Evolutionary conservation across 1,139 yeast species (phyloP).

Genomic region (Suhomyces bokatorum): DNA sequence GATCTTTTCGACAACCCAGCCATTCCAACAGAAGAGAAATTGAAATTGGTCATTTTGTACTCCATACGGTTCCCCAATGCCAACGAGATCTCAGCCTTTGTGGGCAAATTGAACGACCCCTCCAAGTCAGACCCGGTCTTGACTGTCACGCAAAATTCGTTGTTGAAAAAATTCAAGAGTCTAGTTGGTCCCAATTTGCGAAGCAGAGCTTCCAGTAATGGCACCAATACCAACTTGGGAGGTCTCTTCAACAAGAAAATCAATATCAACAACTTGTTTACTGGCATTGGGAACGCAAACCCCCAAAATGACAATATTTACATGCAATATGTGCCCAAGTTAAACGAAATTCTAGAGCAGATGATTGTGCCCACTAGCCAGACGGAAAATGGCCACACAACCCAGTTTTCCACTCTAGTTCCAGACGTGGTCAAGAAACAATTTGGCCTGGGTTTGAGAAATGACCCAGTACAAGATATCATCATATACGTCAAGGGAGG

Average conservation of each 20-base stretch:
- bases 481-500: constrained; percentile 88
- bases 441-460: constrained; percentile 26
- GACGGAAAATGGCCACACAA: constrained; percentile 6
- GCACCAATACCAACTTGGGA: constrained; percentile 24
- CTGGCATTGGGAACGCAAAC: constrained; percentile 22
- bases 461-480: constrained; percentile 63
- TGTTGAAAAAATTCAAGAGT: constrained; percentile 34
- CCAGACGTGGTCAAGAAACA: constrained; percentile 33
- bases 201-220: constrained; percentile 1
- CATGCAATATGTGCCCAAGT: constrained; percentile 74
- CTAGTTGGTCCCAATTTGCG: constrained; percentile 12
- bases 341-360: constrained; percentile 45
- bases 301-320: constrained; percentile 48
- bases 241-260: constrained; percentile 27
- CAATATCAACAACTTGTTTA: constrained; percentile 27
- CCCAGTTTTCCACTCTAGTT: constrained; percentile 18
- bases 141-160: constrained; percentile 34
- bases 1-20: constrained; percentile 28
- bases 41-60: constrained; percentile 66
- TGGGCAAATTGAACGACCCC: constrained; percentile 32
- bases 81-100: constrained; percentile 26
- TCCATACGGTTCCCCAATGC: constrained; percentile 57
- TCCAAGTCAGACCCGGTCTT: constrained; percentile 31
- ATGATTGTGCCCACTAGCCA: constrained; percentile 21
- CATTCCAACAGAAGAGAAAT: constrained; percentile 34